Base-by-base conservation (phyloP, 495 filamentous ascomycete genomes). In the Podospora comata region DNA sequence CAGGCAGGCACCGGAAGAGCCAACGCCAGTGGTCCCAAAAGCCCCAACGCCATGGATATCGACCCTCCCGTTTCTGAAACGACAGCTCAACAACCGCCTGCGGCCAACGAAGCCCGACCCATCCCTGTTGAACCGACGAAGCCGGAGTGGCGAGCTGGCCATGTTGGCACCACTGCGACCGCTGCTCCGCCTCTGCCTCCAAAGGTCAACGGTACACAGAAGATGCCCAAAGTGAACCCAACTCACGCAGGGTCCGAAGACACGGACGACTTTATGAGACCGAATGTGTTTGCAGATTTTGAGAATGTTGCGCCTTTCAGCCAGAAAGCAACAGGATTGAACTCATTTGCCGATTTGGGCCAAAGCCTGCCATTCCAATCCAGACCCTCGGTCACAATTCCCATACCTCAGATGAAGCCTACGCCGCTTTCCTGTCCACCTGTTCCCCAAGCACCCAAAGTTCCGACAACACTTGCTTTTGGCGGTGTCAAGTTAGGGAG, bases 311-410 rank as follows among this genome's bases (percentile, higher is more conserved):
- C 86, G 44, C 92, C 92, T 0, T 87, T 94, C 55, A 79, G 80
- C 5, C 69, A 62, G 79, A 78, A 39, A 78, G 82, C 18, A 28
- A 82, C 77, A 27, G 86, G 88, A 16, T 86, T 94, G 5, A 78
- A 82, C 20, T 87, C 88, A 48, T 82, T 96, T 39, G 81, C 83
- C 23, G 91, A 92, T 69, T 77, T 97, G 48, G 82, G 82, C 27
- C 79, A 84, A 6, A 88, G 81, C 2, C 85, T 97, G 1, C 92
- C 92, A 0, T 95, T 94, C 75, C 78, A 88, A 67, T 93, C 90
- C 56, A 79, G 82, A 32, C 74, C 92, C 1, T 83, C 88, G 4
- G 68, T 77, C 20, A 77, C 78, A 18, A 73, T 82, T 19, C 82
- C 82, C 1, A 63, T 82, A 20, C 68, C 74, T n/a, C 55, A 64